These are phyloP conservation scores for Hanseniaspora sp. DNA, from an alignment of 1,139 yeast genomes.

Conservation along the genomic window DNA sequence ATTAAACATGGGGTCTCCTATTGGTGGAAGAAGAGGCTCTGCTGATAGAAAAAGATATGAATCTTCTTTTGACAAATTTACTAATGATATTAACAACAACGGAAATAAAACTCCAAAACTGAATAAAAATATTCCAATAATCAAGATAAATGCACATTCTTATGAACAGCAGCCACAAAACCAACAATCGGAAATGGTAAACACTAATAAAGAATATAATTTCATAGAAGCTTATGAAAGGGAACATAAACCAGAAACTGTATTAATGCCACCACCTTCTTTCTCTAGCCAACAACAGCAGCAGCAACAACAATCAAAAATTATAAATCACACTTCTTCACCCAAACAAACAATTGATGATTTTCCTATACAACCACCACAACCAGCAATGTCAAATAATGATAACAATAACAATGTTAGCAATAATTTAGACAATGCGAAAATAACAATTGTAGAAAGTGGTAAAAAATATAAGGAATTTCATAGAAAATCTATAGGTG, in stretches of 20 bases:
- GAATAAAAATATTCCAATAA: not conserved
- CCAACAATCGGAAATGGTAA: not conserved
- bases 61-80: not conserved
- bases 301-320: conserved; percentile 18
- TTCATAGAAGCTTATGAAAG: conserved; percentile 12
- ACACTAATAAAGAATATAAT: not conserved
- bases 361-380: conserved; percentile 16
- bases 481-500: conserved; percentile 84
- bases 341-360: conserved; percentile 25
- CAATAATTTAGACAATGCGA: not conserved
- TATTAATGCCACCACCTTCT: conserved; percentile 17
- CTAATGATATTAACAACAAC: not conserved
- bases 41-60: not conserved
- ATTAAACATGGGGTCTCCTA: conserved; percentile 12
- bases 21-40: not conserved
- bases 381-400: conserved; percentile 17
- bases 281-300: conserved; percentile 6
- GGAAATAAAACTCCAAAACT: not conserved
- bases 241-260: conserved; percentile 3
- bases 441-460: not conserved
- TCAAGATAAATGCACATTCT: not conserved
- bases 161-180: not conserved
- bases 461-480: conserved; percentile 40
- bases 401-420: conserved; percentile 17
- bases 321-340: conserved; percentile 18